These are phyloP conservation scores for Penicillium goetzii DNA, from an alignment of 495 filamentous ascomycete genomes.

Conservation along the genomic window DNA sequence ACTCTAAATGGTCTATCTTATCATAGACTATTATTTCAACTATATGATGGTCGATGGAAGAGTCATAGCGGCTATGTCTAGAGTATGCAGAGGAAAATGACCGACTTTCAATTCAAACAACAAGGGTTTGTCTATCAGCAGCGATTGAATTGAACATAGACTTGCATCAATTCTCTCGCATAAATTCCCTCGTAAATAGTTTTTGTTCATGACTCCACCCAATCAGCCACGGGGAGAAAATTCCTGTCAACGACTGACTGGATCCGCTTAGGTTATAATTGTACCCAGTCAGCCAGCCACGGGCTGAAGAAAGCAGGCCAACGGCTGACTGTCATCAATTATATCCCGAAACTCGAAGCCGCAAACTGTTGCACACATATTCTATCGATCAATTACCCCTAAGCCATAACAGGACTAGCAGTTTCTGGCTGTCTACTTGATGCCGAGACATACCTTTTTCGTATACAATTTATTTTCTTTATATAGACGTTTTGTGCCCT, in stretches of 20 bases:
- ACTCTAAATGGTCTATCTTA: too few relatives aligned
- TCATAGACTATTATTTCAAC: too few relatives aligned
- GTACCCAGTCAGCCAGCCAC: background rate
- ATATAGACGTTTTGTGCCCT: background rate
- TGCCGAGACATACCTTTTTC: background rate
- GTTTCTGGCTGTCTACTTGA: background rate
- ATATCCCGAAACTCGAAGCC: background rate
- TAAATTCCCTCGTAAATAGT: background rate
- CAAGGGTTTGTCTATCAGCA: background rate
- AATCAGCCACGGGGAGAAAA: background rate
- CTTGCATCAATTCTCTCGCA: too few relatives aligned
- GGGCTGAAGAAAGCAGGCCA: background rate
- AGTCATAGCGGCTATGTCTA: too few relatives aligned
- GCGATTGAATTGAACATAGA: background rate
- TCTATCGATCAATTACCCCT: background rate
- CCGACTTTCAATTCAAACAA: too few relatives aligned
- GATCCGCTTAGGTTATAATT: background rate
- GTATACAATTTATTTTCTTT: background rate
- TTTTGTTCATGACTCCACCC: background rate
- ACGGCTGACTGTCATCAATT: background rate
- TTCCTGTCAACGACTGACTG: background rate
- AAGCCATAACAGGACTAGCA: background rate
- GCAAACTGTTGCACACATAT: background rate
- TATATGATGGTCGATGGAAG: too few relatives aligned
- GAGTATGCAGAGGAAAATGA: too few relatives aligned